Conservation (phyloP, 805 yeast species). For the Millerozyma acaciae region DNA sequence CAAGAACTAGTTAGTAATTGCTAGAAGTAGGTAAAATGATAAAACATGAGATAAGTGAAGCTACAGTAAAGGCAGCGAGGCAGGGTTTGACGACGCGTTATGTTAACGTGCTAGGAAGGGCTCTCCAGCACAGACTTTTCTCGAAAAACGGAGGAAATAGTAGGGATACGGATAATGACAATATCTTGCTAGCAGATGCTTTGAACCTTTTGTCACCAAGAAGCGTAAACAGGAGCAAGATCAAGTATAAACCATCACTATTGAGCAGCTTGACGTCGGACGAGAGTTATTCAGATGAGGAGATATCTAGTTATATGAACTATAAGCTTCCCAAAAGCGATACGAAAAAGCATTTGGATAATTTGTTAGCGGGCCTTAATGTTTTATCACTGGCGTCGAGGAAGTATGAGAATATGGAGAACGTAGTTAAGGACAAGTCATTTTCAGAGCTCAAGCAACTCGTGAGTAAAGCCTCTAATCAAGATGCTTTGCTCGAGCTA, state of each 20-base stretch:
- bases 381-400: conserved; percentile 1
- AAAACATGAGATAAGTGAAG: no score
- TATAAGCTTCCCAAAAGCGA: conserved; percentile 1
- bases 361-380: conserved; percentile 24
- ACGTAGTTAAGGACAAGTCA: conserved; percentile 4
- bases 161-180: conserved; percentile 13
- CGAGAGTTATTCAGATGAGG: conserved; percentile 22
- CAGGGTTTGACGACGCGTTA: no score
- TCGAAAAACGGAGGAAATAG: no score
- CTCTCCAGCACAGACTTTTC: no score
- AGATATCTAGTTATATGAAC: conserved; percentile 5
- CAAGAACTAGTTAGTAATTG: no score
- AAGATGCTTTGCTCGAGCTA: conserved; percentile 19
- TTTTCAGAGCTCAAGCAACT: conserved; percentile 14
- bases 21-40: no score
- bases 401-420: conserved; percentile 3
- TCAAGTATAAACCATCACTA: conserved; percentile 30
- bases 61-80: no score
- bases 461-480: conserved; percentile 15
- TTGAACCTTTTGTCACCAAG: conserved; percentile 30
- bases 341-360: conserved; percentile 12
- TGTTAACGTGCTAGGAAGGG: no score
- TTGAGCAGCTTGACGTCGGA: conserved; percentile 25
- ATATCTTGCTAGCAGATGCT: conserved; percentile 31
- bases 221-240: conserved; percentile 5